A percentile compares a stretch with the other conserved stretches of the same genome.
phyloP scores from a whole-genome alignment of 2,329 filamentous ascomycete genomes.

The Zarea fungicola region DNA sequence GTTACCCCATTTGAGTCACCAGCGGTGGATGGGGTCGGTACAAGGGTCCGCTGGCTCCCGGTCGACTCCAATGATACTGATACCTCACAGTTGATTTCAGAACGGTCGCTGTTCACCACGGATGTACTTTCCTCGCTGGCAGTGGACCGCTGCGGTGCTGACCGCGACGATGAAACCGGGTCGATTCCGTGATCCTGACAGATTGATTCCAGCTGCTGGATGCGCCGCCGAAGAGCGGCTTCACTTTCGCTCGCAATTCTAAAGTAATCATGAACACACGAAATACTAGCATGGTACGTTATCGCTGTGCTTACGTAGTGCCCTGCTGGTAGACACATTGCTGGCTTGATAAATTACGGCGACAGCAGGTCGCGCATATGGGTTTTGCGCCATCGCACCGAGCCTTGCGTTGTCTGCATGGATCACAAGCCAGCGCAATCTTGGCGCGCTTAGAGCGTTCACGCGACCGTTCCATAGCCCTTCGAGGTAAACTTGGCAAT shows the following conservation, averaged over 20 bases:
- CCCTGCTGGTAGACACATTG: constrained; percentile 34
- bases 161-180: neutral
- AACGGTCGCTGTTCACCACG: neutral
- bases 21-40: neutral
- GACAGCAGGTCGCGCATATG: constrained; percentile 37
- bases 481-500: neutral
- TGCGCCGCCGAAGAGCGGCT: constrained; percentile 7
- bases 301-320: constrained; percentile 31
- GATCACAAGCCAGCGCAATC: constrained; percentile 36
- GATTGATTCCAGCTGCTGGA: neutral
- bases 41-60: constrained; percentile 1
- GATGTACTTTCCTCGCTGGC: neutral
- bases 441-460: constrained; percentile 12
- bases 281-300: constrained; percentile 18
- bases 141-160: neutral
- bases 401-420: constrained; percentile 36
- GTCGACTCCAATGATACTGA: neutral
- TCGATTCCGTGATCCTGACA: neutral
- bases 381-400: constrained; percentile 39
- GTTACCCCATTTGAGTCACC: constrained; percentile 21
- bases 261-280: constrained; percentile 13
- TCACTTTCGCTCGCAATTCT: constrained; percentile 14
- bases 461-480: neutral
- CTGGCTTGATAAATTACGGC: constrained; percentile 27
- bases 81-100: neutral